Conservation (phyloP, 768 basidiomycete genomes). For the Dentipellis fragilis region DNA sequence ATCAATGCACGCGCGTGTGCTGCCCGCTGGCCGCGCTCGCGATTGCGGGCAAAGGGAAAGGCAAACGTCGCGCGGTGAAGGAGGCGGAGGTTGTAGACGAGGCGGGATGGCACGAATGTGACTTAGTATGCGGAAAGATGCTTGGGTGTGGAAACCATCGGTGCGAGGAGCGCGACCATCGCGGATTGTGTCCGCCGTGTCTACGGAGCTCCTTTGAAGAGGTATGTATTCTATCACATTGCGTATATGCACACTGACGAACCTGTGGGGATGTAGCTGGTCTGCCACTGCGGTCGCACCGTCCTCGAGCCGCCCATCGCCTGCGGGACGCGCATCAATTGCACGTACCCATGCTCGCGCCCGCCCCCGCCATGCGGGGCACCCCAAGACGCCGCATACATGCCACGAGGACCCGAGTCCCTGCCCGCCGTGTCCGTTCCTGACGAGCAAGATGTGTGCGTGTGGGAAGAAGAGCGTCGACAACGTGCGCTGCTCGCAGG, state of each 20-base stretch:
- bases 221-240: conserved; percentile 28
- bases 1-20: conserved; percentile 77
- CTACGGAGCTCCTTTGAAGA: conserved; percentile 89
- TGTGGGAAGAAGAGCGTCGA: conserved; percentile 79
- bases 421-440: conserved; percentile 84
- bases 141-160: conserved; percentile 69
- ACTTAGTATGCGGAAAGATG: conserved; percentile 65
- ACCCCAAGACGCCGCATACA: conserved; percentile 62
- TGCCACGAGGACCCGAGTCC: conserved; percentile 65
- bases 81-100: conserved; percentile 41
- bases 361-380: conserved; percentile 70
- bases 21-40: conserved; percentile 77
- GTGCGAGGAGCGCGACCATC: conserved; percentile 78
- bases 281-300: conserved; percentile 82
- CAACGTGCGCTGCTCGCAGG: conserved; percentile 79
- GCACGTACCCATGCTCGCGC: conserved; percentile 70
- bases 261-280: conserved; percentile 31
- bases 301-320: conserved; percentile 81
- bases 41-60: conserved; percentile 43
- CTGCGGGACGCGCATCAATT: conserved; percentile 74
- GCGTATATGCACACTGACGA: neutral
- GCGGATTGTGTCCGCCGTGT: conserved; percentile 73
- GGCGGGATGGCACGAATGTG: conserved; percentile 75
- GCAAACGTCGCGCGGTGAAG: conserved; percentile 42
- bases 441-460: conserved; percentile 73